Base-by-base conservation (phyloP, 2,329 filamentous ascomycete genomes). In the Atkinsonella hypoxylon region DNA sequence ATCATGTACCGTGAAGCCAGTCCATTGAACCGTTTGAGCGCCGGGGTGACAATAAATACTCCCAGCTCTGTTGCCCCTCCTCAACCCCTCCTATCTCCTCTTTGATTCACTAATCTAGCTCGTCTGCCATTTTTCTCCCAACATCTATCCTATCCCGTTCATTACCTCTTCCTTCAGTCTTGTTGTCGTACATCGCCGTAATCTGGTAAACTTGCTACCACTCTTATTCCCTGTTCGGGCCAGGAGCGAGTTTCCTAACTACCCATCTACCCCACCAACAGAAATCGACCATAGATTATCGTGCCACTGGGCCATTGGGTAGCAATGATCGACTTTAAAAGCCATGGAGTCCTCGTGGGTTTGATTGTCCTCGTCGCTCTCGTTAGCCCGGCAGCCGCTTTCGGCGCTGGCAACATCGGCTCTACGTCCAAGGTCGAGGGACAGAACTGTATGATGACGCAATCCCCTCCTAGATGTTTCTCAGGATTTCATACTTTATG, bases 381-480 rank as follows among this genome's bases (percentile, higher is more conserved):
- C 61, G 79, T 83, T 49, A 75, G 75, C 54, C 86, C 85, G 17
- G 78, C 80, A 36, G 74, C 84, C 58, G 88, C 87, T 50, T 95
- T 95, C 63, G 89, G 89, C 57, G 89, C 89, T 60, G 89, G 89
- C 55, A 94, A 94, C 68, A 93, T 95, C 64, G 87, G 86, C 41
- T 82, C 84, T 52, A 77, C 88, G 54, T 85, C 87, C 62, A 84
- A 83, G 64, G 76, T 94, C 49, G 87, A 93, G 67, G 89, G 88
- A 57, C 77, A 87, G 65, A 94, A 94, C 67, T 95, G 81, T 83
- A 61, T 55, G 78, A 69, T 15, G 26, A 26, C 12, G 15, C 44
- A 34, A 43, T 30, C 31, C 11, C 8, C 38, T 38, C 38, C 12
- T 42, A n/a, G 26, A 8, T 26, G n/a, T 22, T 26, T 26, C 26